phyloP scores from a whole-genome alignment of 202 grass and related monocot species.

The Zoysia matrella region DNA sequence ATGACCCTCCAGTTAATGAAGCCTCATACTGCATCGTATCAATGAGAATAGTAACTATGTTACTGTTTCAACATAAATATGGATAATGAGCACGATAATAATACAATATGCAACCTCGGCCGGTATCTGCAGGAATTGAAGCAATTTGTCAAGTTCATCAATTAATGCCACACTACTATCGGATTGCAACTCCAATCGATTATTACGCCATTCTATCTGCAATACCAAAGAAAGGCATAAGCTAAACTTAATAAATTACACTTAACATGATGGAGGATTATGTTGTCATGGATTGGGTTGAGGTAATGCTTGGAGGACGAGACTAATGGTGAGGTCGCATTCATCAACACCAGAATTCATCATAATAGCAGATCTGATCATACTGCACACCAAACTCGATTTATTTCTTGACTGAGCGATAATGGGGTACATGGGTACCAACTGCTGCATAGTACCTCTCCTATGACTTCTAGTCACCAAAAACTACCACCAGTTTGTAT shows the following conservation, averaged over 20 bases:
- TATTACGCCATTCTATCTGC: slow-evolving; percentile 97
- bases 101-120: slow-evolving; percentile 55
- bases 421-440: background rate
- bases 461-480: no score
- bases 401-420: background rate
- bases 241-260: no score
- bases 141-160: slow-evolving; percentile 85
- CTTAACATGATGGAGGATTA: no score
- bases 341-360: background rate
- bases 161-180: slow-evolving; percentile 88
- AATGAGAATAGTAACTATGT: slow-evolving; percentile 32
- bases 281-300: background rate
- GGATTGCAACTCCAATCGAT: slow-evolving; percentile 88
- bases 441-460: background rate
- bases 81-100: slow-evolving; percentile 9
- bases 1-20: slow-evolving; percentile 80
- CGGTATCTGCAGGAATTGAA: slow-evolving; percentile 79
- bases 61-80: slow-evolving; percentile 24
- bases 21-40: slow-evolving; percentile 72
- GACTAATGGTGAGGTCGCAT: background rate
- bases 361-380: background rate
- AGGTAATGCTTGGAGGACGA: background rate
- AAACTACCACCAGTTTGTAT: no score
- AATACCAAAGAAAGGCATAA: slow-evolving; percentile 25
- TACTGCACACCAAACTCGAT: background rate